Base-by-base conservation (phyloP, 1,284 basidiomycete genomes). In the Mycena sp. region DNA sequence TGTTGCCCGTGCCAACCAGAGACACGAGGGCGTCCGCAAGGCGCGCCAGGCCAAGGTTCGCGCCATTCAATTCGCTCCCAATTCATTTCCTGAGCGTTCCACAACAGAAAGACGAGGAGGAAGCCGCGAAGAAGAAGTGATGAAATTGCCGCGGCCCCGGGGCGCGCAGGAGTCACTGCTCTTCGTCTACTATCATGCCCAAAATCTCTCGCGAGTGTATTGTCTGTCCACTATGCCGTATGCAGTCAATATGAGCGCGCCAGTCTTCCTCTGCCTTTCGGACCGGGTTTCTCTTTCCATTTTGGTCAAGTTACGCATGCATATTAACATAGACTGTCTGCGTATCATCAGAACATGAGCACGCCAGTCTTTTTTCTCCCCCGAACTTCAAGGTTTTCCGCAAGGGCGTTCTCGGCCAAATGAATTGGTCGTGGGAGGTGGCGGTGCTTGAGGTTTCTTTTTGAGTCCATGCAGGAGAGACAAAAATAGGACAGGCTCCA, bases 21-120 rank as follows among this genome's bases (percentile, higher is more conserved):
- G 96, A 76, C 86, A 93, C 83, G 95, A 92, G 72, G 97, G 97
- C 80, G 84, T 84, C 71, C 93, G 95, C 83, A 95, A 95, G 83
- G 75, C 84, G 54, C 88, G 91, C 67, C 86, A 87, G 69, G 87
- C 89, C 73, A 94, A 94, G 91, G 93, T 90, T 73, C 64, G 89
- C 79, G 9, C 28, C 6, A 41, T 58, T 41, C 40, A n/a, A 50
- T 12, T 58, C 37, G 29, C 44, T 57, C 19, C n/a, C 61, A 51
- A 64, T 25, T 21, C 41, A 14, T 35, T 41, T 41, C 28, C 51
- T 63, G 41, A 64, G 32, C 41, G n/a, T n/a, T 52, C 41, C 21
- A 50, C 35, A 79, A 69, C 73, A 94, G 93, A 93, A 92, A 78
- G 94, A 93, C 73, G 94, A 96, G 79, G 94, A 95, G 85, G 94